Conservation (phyloP, 129 eudicot genomes). For the Solidago caesia region DNA sequence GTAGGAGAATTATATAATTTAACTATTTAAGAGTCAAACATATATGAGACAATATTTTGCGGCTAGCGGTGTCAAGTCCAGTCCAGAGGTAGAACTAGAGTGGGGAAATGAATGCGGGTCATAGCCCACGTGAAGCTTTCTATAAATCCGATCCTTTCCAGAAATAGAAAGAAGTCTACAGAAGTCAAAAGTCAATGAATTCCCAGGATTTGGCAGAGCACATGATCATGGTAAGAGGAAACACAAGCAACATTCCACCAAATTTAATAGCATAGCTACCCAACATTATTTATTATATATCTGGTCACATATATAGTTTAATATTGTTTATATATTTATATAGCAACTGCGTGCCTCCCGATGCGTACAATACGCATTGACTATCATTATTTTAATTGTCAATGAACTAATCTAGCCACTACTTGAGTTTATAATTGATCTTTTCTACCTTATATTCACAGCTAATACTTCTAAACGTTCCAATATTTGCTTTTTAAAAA, state of each 20-base stretch:
- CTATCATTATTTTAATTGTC: not conserved
- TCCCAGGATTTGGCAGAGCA: conserved; percentile 26
- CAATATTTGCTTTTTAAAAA: not conserved
- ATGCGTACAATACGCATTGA: conserved; percentile 21
- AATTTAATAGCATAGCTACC: conserved; percentile 1
- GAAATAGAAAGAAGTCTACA: conserved; percentile 29
- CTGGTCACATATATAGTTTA: not conserved
- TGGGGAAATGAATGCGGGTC: conserved; percentile 14
- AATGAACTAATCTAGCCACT: not conserved
- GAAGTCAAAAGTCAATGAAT: conserved; percentile 3
- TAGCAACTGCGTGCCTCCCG: conserved; percentile 1
- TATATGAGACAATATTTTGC: not conserved
- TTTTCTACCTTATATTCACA: not conserved
- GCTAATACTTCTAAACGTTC: not conserved
- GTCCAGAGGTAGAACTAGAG: not conserved
- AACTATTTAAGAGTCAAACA: conserved; percentile 14
- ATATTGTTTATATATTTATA: not conserved
- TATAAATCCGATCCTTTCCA: conserved; percentile 12
- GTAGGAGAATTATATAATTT: not conserved
- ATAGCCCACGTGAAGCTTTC: conserved; percentile 10
- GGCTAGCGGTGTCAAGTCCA: conserved; percentile 21
- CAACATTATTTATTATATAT: not conserved
- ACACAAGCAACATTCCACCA: not conserved
- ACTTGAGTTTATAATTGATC: not conserved
- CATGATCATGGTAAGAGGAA: conserved; percentile 4